Conservation (phyloP, 2,329 filamentous ascomycete species). For the Fusarium metavorans region DNA sequence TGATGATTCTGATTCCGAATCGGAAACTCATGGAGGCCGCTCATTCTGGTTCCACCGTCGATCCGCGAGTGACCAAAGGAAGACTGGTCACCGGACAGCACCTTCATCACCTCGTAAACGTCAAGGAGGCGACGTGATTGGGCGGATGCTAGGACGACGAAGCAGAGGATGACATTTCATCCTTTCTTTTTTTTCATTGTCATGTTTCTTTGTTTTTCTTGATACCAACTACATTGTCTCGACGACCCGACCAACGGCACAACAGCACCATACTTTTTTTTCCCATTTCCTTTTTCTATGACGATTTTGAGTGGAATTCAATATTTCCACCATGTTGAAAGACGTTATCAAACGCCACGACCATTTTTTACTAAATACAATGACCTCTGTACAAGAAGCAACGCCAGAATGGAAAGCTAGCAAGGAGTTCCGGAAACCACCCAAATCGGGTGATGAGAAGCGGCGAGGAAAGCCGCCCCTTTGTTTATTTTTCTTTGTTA, state of each 20-base stretch:
- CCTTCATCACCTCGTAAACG: slow-evolving; percentile 46
- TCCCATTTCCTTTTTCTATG: neutral
- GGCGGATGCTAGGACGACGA: slow-evolving; percentile 53
- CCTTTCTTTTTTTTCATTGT: neutral
- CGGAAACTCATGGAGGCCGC: slow-evolving; percentile 42
- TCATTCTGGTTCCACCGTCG: slow-evolving; percentile 59
- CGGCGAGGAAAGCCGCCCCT: slow-evolving; percentile 9
- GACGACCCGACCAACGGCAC: slow-evolving; percentile 29
- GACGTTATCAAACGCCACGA: slow-evolving; percentile 32
- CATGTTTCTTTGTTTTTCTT: slow-evolving; percentile 25
- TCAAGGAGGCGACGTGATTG: slow-evolving; percentile 51
- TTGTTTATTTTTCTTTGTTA: slow-evolving; percentile 25
- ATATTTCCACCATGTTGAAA: slow-evolving; percentile 8
- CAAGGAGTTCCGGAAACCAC: slow-evolving; percentile 31
- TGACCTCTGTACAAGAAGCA: slow-evolving; percentile 11
- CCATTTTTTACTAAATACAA: slow-evolving; percentile 3
- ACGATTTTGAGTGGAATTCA: slow-evolving; percentile 13
- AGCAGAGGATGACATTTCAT: slow-evolving; percentile 37
- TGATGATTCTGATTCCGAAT: slow-evolving; percentile 59
- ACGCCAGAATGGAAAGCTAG: slow-evolving; percentile 14
- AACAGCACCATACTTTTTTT: slow-evolving; percentile 3
- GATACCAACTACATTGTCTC: slow-evolving; percentile 41
- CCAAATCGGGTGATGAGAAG: slow-evolving; percentile 5
- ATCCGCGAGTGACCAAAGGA: slow-evolving; percentile 48
- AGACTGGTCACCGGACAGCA: slow-evolving; percentile 37